phyloP scores from a whole-genome alignment of 495 filamentous ascomycete species.

The Aeminium ludgeri region DNA sequence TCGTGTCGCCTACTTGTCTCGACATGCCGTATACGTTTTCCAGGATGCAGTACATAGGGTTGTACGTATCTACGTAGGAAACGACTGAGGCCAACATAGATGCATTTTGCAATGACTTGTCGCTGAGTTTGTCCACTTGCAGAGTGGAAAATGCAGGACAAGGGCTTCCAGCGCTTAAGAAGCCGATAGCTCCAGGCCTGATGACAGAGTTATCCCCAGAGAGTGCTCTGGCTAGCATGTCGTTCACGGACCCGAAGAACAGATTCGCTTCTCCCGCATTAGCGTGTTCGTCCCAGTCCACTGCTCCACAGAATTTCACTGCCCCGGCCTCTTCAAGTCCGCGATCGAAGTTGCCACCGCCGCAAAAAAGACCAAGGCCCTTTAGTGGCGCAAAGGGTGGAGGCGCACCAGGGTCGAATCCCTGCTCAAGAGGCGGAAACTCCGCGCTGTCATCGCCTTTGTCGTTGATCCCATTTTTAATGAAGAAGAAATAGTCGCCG shows the following conservation, averaged over 20 bases:
- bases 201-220: constrained; percentile 28
- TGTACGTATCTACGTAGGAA: constrained; percentile 54
- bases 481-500: constrained; percentile 48
- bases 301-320: constrained; percentile 42
- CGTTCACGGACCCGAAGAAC: constrained; percentile 52
- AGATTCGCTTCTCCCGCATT: constrained; percentile 40
- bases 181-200: constrained; percentile 42
- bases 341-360: constrained; percentile 55
- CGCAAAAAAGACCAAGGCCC: constrained; percentile 55
- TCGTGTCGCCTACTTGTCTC: constrained; percentile 17
- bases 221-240: constrained; percentile 41
- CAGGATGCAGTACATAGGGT: constrained; percentile 51
- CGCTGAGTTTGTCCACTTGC: constrained; percentile 34
- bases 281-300: constrained; percentile 44
- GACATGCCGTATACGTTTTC: constrained; percentile 58
- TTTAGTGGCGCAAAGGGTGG: constrained; percentile 24
- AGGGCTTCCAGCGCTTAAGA: constrained; percentile 55
- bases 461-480: constrained; percentile 18
- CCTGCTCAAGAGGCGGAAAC: constrained; percentile 31
- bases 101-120: constrained; percentile 39
- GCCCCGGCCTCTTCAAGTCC: constrained; percentile 57
- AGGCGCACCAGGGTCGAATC: constrained; percentile 31
- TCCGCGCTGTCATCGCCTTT: constrained; percentile 1
- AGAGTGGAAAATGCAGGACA: constrained; percentile 54
- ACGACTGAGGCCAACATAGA: constrained; percentile 59